Evolutionary conservation across 495 filamentous ascomycete species (phyloP), one percentile per base, ranked within the genome.

Genomic region (Geoglossum glabrum): DNA sequence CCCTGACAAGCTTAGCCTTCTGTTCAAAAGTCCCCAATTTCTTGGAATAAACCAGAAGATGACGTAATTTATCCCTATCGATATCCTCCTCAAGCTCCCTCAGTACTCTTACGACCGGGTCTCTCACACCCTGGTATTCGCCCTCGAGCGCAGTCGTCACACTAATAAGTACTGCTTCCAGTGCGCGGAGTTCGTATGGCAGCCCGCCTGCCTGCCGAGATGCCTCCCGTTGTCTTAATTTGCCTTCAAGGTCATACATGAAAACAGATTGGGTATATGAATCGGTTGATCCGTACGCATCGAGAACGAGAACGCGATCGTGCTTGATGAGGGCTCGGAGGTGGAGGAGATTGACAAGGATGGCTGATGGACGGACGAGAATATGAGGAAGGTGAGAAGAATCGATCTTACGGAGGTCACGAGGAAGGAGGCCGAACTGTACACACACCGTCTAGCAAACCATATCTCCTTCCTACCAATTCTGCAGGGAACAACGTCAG

Each of bases 371-470:
- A 52, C 92, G 90, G 57, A 98, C 83, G 56, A 97, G 82, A 54
- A 98, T 97, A 62, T 95, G 87, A 5, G 92, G 92, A n/a, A 98
- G 79, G 61, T 94, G 84, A 54, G 87, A 95, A n/a, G 88, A 94
- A 66, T 96, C 92, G 63, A 97, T 95, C 68, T 98, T 98, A 63
- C 92, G 86, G 8, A 98, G 76, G 74, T 98, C 92, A 51, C 92
- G 90, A 55, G 93, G 90, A 13, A 96, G 80, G 27, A 98, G 80
- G 38, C 92, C 92, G 66, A 96, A 96, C 89, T 96, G 60, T 63
- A 17, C 8, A 25, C 27, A 23, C 10, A 21, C 27, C 15, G 27
- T 15, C 52, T 73, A 61, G 72, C 69, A 54, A 62, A 25, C 0
- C 3, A 11, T 21, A 40, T 4, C 7, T 52, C 49, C 30, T 45